Evolutionary conservation across 495 filamentous ascomycete species (phyloP).

Genomic region (Podospora bellae-mahoneyi): DNA sequence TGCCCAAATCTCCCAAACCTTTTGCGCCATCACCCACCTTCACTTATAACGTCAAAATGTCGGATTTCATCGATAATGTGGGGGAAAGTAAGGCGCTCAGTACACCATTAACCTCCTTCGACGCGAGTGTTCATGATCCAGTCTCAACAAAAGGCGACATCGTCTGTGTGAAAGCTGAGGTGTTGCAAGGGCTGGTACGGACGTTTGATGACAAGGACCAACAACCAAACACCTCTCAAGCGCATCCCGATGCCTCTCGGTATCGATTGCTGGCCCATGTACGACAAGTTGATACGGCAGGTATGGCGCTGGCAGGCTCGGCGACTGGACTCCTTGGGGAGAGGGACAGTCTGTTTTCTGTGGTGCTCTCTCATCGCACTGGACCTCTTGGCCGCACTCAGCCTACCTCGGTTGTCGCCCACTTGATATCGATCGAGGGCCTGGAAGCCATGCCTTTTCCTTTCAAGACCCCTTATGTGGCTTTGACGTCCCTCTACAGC

Average conservation of each 20-base stretch:
- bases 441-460: not conserved
- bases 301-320: slow-evolving; percentile 33
- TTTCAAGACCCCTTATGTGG: slow-evolving; percentile 25
- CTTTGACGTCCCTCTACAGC: slow-evolving; percentile 39
- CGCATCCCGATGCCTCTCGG: not conserved
- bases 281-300: slow-evolving; percentile 39
- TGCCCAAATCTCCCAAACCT: no score
- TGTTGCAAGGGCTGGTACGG: not conserved
- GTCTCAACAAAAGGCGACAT: no score
- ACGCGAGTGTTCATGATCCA: no score
- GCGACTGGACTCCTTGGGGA: slow-evolving; percentile 10
- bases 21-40: no score
- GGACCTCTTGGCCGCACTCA: slow-evolving; percentile 30
- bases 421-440: slow-evolving; percentile 42
- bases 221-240: no score
- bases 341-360: slow-evolving; percentile 32
- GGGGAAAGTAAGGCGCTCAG: no score
- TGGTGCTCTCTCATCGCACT: slow-evolving; percentile 37
- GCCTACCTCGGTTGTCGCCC: slow-evolving; percentile 24
- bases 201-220: not conserved
- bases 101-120: no score
- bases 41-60: no score
- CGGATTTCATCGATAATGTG: no score
- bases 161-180: not conserved
- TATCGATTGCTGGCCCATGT: slow-evolving; percentile 44